These are phyloP conservation scores for Senecio squalidus DNA, from an alignment of 140 eudicot genomes.

Conservation along the genomic window DNA sequence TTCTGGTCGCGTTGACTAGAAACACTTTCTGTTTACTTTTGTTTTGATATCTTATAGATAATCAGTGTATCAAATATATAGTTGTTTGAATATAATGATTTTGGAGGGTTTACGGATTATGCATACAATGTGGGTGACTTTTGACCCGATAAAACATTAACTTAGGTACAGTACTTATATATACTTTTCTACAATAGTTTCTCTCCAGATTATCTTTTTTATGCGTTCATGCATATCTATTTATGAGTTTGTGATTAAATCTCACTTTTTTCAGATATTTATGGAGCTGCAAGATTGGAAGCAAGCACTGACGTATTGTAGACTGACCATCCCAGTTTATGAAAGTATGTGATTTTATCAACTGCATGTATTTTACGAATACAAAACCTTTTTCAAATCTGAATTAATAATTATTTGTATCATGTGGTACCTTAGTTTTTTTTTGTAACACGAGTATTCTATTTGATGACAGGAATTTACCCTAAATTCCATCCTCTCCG, in stretches of 20 bases:
- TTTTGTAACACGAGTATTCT: conserved; percentile 2
- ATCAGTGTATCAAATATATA: background rate
- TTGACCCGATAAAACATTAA: background rate
- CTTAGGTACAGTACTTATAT: too few relatives aligned
- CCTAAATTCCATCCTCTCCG: conserved; percentile 70
- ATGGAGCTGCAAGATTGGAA: conserved; percentile 85
- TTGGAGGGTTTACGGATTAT: too few relatives aligned
- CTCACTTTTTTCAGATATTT: conserved; percentile 40
- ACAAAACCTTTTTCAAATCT: background rate
- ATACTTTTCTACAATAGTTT: background rate
- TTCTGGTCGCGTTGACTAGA: background rate
- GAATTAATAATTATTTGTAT: background rate
- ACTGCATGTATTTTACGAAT: background rate
- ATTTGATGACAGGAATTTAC: conserved; percentile 54
- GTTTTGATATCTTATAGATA: too few relatives aligned
- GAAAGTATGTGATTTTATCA: conserved; percentile 45
- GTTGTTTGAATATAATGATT: too few relatives aligned
- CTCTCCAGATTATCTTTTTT: background rate
- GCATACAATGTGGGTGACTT: background rate
- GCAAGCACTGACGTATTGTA: conserved; percentile 70
- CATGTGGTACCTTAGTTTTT: background rate
- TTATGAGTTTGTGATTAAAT: background rate
- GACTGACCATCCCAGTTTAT: conserved; percentile 70
- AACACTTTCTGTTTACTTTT: too few relatives aligned
- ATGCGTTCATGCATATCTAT: background rate